Conservation (phyloP, 2,329 filamentous ascomycete genomes). For the Amphichorda felina region DNA sequence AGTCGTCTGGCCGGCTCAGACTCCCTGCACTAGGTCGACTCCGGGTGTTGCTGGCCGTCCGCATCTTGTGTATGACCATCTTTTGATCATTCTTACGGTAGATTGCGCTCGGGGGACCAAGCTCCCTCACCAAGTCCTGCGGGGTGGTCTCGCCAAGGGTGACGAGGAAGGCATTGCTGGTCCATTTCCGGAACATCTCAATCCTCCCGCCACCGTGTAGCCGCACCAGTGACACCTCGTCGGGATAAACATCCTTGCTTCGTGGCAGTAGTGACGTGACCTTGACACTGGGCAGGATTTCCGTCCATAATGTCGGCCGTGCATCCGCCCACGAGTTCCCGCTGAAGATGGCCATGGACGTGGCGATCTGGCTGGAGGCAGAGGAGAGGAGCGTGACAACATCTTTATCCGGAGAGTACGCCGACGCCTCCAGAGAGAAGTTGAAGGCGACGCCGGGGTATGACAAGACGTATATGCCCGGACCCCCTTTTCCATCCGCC, state of each 20-base stretch:
- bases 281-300: conserved; percentile 61
- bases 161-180: conserved; percentile 56
- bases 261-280: conserved; percentile 57
- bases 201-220: conserved; percentile 69
- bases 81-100: conserved; percentile 85
- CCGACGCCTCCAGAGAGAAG: conserved; percentile 64
- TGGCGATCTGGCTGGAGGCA: conserved; percentile 62
- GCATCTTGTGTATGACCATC: conserved; percentile 70
- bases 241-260: conserved; percentile 67
- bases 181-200: conserved; percentile 64
- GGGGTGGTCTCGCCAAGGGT: conserved; percentile 76
- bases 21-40: conserved; percentile 31
- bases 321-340: conserved; percentile 86
- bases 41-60: conserved; percentile 38
- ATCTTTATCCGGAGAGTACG: conserved; percentile 66
- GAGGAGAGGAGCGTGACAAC: conserved; percentile 77
- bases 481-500: conserved; percentile 33
- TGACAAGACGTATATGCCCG: conserved; percentile 78
- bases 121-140: conserved; percentile 80
- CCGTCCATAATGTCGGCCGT: conserved; percentile 64
- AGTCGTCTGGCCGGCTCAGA: conserved; percentile 38
- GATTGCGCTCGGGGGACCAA: conserved; percentile 88
- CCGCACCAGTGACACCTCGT: conserved; percentile 73
- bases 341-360: conserved; percentile 81
- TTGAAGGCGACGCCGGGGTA: conserved; percentile 93